These are phyloP conservation scores for Phaffia australis DNA, from an alignment of 768 basidiomycete species.

Conservation along the genomic window DNA sequence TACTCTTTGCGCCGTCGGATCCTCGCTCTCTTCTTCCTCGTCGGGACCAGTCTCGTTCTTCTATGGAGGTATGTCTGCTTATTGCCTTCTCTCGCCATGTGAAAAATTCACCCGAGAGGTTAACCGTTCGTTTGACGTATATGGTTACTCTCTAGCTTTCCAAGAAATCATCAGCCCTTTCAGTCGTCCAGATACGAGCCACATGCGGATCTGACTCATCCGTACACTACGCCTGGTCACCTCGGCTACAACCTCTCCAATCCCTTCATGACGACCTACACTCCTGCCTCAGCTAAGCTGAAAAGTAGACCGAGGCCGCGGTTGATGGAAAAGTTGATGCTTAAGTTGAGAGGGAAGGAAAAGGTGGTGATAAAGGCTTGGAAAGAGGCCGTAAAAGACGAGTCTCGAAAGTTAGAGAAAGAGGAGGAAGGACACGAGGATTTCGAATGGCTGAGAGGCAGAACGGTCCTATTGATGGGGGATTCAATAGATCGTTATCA, in stretches of 20 bases:
- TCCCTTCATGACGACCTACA: slow-evolving; percentile 9
- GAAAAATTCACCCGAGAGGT: no score
- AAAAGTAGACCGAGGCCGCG: neutral
- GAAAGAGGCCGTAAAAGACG: neutral
- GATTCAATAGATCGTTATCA: slow-evolving; percentile 10
- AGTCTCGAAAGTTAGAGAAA: no score
- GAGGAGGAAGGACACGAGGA: neutral
- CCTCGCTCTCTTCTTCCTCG: no score
- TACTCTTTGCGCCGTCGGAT: no score
- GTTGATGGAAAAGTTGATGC: slow-evolving; percentile 22
- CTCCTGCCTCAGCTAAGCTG: neutral
- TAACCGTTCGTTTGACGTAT: no score
- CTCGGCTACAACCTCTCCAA: slow-evolving; percentile 13
- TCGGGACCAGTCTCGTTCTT: no score
- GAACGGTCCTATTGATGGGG: slow-evolving; percentile 14
- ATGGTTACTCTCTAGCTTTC: no score
- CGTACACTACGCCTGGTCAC: slow-evolving; percentile 3
- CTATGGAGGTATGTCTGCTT: no score
- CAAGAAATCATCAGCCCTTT: no score
- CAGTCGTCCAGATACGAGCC: no score
- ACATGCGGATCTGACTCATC: neutral
- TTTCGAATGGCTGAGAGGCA: slow-evolving; percentile 5
- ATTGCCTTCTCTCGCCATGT: no score
- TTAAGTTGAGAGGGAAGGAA: slow-evolving; percentile 11
- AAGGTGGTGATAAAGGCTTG: slow-evolving; percentile 2